Evolutionary conservation across 306 rosid genomes (phyloP), one percentile per base, ranked within the genome.

Genomic region (Amphicarpaea edgeworthii): DNA sequence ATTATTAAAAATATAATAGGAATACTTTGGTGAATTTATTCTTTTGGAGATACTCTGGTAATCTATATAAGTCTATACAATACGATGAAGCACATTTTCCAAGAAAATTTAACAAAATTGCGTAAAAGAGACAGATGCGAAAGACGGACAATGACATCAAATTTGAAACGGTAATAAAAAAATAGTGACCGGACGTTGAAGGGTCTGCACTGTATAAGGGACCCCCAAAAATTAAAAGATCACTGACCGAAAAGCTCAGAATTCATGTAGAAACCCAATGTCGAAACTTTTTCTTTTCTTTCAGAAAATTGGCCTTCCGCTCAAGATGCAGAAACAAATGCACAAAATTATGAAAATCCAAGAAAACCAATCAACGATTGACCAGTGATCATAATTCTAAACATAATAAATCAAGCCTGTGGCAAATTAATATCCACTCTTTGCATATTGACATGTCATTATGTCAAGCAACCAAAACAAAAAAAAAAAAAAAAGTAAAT

Each of bases 91-190:
- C 54, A 82, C 85, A 54, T 46, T 49, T 69, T 73, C 84, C 92
- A 72, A 86, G 84, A 83, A 79, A 84, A 67, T 37, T 43, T 15
- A 82, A 75, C 54, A 58, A 54, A 74, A 59, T 40, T 74, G 55
- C 46, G 83, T 32, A 69, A 72, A 85, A 69, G 80, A 77, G 83
- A 83, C 85, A 83, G 82, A 84, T 65, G 84, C 66, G 5, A 66
- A 70, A 77, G 85, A 63, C 90, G n/a, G n/a, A n/a, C n/a, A n/a
- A n/a, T 86, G 92, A 84, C 88, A 86, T 77, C 70, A 70, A 82
- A 82, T 79, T 83, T 86, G 89, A 90, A 82, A 85, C 87, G 89
- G 87, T 87, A 79, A 86, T 81, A 79, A 83, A 90, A 79, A 83
- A 90, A 83, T 87, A 81, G 85, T 68, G 77, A 4, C 64, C 24